Percentiles rank a stretch among this genome's conserved stretches.
These are phyloP conservation scores for Geosiphon pyriformis DNA, from an alignment of 192 early-diverging fungal species.

Conservation along the genomic window DNA sequence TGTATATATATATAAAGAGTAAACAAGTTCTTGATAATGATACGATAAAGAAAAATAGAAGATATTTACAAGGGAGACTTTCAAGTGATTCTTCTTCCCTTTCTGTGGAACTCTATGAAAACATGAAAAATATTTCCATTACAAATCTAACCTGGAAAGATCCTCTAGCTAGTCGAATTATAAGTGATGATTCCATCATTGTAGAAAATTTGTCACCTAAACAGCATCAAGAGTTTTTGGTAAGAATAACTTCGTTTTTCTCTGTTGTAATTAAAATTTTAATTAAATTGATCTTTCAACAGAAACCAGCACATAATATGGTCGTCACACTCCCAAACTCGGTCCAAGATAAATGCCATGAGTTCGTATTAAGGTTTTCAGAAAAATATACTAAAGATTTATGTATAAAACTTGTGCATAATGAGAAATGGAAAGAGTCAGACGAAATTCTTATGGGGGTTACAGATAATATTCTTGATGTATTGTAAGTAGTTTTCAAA, in stretches of 20 bases:
- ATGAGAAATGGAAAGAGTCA: conserved; percentile 15
- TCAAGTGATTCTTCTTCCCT: not conserved
- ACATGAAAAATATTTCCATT: conserved; percentile 17
- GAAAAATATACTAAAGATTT: not conserved
- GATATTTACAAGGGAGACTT: conserved; percentile 6
- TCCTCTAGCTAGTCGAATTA: not conserved
- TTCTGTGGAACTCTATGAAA: conserved; percentile 16
- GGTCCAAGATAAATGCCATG: conserved; percentile 3
- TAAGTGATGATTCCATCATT: not conserved
- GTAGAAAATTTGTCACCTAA: not conserved
- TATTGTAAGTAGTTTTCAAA: conserved; percentile 7
- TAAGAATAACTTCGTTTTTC: not conserved
- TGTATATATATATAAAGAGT: too few species aligned
- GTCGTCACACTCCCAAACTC: not conserved
- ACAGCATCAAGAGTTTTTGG: not conserved
- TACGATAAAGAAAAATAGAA: too few species aligned
- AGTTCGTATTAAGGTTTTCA: not conserved
- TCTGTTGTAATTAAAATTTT: not conserved
- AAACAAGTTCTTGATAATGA: too few species aligned
- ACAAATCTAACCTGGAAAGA: conserved; percentile 3
- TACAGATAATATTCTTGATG: not conserved
- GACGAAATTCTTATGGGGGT: conserved; percentile 6
- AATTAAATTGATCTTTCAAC: not conserved
- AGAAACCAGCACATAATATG: conserved; percentile 9
- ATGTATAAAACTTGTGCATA: conserved; percentile 8